phyloP scores from a whole-genome alignment of 768 basidiomycete genomes.

The Tricholoma sp. region DNA sequence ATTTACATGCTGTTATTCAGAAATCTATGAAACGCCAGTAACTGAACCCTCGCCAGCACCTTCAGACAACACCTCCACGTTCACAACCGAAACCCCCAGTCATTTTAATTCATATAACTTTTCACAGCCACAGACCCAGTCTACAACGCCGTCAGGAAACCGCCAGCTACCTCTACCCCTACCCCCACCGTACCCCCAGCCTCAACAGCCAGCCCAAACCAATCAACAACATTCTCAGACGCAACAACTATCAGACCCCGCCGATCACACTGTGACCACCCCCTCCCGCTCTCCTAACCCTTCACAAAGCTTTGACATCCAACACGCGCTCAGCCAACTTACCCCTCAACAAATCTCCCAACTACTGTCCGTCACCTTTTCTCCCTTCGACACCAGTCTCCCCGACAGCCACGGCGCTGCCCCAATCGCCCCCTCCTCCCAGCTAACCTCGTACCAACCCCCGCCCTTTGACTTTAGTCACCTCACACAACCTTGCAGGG shows the following conservation, averaged over 20 bases:
- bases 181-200: background rate
- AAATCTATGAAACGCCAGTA: conserved; percentile 42
- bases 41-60: conserved; percentile 32
- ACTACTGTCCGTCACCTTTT: conserved; percentile 42
- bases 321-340: conserved; percentile 47
- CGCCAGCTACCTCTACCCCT: background rate
- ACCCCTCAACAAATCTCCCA: conserved; percentile 56
- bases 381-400: conserved; percentile 25
- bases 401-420: conserved; percentile 8
- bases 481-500: conserved; percentile 12
- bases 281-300: conserved; percentile 18
- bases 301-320: conserved; percentile 38
- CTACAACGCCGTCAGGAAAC: background rate
- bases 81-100: conserved; percentile 13
- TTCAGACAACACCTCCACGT: conserved; percentile 25
- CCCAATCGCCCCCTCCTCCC: conserved; percentile 12
- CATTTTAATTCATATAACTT: background rate
- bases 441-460: conserved; percentile 31
- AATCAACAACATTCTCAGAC: conserved; percentile 6
- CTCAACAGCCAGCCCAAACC: background rate
- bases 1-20: conserved; percentile 22
- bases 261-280: conserved; percentile 18
- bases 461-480: conserved; percentile 28
- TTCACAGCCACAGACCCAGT: conserved; percentile 2
- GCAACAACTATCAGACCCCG: conserved; percentile 8